These are phyloP conservation scores for Phallus indusiatus DNA, from an alignment of 768 basidiomycete species.

Conservation along the genomic window DNA sequence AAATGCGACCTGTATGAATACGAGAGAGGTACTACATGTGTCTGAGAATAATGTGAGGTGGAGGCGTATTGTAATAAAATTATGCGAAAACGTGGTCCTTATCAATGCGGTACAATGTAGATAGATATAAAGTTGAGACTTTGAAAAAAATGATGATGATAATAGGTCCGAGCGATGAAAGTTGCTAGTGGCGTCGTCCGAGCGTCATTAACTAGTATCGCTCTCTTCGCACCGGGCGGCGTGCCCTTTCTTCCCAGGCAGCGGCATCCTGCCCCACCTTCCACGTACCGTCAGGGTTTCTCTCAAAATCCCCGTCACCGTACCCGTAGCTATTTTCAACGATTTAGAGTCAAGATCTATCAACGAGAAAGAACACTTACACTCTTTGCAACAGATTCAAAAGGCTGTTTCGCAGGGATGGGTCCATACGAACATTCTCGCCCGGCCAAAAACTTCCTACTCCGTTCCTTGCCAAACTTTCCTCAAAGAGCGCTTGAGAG, in stretches of 20 bases:
- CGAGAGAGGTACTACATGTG: no score
- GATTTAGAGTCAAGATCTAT: no score
- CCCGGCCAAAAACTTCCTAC: conserved; percentile 81
- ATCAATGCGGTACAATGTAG: no score
- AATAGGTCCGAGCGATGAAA: not conserved
- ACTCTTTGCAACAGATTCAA: conserved; percentile 60
- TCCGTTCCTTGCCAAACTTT: conserved; percentile 66
- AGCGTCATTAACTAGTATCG: not conserved
- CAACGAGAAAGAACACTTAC: not conserved
- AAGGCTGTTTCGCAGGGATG: conserved; percentile 72
- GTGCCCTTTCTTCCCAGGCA: conserved; percentile 1
- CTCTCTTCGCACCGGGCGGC: not conserved
- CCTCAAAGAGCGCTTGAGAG: conserved; percentile 81
- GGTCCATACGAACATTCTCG: conserved; percentile 83
- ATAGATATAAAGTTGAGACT: no score
- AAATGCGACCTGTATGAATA: no score
- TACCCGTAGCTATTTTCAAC: conserved; percentile 43
- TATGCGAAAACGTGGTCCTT: no score
- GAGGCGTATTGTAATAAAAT: no score
- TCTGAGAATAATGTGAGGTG: no score
- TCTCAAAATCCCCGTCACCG: conserved; percentile 79
- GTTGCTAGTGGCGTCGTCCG: not conserved
- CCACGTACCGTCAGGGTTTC: conserved; percentile 61
- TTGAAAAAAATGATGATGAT: no score
- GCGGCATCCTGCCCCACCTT: conserved; percentile 41